phyloP scores from a whole-genome alignment of 805 yeast genomes.

The Saitoella complicata region DNA sequence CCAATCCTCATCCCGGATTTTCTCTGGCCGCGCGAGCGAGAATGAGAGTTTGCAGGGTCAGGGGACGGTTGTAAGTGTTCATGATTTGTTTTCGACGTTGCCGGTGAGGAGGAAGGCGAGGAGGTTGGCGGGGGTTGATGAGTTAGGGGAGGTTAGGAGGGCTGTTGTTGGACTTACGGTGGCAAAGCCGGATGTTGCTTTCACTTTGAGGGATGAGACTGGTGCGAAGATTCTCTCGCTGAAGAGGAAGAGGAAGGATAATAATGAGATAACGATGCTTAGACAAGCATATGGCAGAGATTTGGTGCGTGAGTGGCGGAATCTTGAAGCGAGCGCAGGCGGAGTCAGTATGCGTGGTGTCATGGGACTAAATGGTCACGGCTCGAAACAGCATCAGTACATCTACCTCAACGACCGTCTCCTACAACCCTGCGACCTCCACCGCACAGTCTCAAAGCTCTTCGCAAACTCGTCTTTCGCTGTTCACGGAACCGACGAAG shows the following conservation, averaged over 20 bases:
- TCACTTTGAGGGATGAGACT: neutral
- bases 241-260: conserved; percentile 2
- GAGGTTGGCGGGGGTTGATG: neutral
- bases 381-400: conserved; percentile 5
- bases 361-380: neutral
- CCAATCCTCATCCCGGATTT: conserved; percentile 4
- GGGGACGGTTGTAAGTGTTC: conserved; percentile 15
- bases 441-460: neutral
- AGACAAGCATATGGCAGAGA: conserved; percentile 2
- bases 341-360: conserved; percentile 2
- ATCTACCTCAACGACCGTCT: conserved; percentile 2
- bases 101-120: conserved; percentile 15
- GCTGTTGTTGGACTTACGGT: conserved; percentile 4
- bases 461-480: conserved; percentile 2
- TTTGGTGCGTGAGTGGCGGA: neutral
- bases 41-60: neutral
- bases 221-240: neutral
- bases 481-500: neutral
- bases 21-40: neutral
- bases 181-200: neutral
- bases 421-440: conserved; percentile 5
- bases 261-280: neutral
- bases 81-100: conserved; percentile 12
- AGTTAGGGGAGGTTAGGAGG: neutral
- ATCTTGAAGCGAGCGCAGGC: neutral